Evolutionary conservation across 1,139 yeast genomes (phyloP), one percentile per base, ranked within the genome.

Genomic region (Taphrina pruni): DNA sequence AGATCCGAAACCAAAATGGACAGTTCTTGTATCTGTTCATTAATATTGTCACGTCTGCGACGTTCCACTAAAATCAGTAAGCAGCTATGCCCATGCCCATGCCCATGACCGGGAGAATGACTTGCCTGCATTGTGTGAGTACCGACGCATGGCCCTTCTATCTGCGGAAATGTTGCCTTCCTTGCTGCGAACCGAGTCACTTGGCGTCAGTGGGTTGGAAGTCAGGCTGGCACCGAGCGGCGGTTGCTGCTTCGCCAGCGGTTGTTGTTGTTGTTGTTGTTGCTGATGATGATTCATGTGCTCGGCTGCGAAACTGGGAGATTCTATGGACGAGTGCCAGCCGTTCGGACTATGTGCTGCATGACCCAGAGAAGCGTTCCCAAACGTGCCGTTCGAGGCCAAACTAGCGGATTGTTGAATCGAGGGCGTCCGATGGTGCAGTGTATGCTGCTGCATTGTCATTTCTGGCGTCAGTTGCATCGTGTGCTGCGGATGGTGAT

Each of bases 21-120:
- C 57, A 93, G 81, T 74, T 92, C 97, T 75, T 89, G 95, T 70
- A 93, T 93, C 75, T 88, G 87, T 66, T 91, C 97, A 76, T 92
- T 92, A 78, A 93, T 90, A 75, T 89, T 90, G 77, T 92, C 98
- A 71, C 96, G 82, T 71, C 97, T 84, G 73, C 90, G 87, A 17
- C 95, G 80, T 72, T 85, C 88, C 17, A 82, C 81, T 6, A 20
- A 1, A 36, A 7, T 21, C 81, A n/a, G 50, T 11, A 39, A 14
- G 14, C 43, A 39, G 11, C 43, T 39, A 6, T 39, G 3, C 14
- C 14, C 7, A 6, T 11, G 43, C 7, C 43, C 32, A 26, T 26
- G 32, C 32, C 32, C 32, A 2, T 26, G 32, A 26, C 32, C 32
- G 4, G 32, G 32, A 26, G 32, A 26, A 26, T 26, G 32, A 66